Base-by-base conservation (phyloP, 73 alveolate genomes). In the Paramecium caudatum region DNA sequence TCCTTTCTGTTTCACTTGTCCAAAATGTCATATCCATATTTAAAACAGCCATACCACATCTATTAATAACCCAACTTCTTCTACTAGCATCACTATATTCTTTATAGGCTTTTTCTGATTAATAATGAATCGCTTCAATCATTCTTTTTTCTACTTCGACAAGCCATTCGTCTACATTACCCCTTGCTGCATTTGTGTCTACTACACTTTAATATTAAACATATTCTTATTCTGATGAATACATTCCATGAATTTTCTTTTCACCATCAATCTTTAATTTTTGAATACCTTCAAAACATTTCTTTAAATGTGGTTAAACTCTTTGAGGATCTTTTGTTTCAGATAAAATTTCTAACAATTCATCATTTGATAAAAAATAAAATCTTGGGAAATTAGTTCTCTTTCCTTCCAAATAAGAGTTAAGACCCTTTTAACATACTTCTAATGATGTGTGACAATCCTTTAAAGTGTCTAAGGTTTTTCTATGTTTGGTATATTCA, bases 81-180 rank as follows among this genome's bases (percentile, higher is more conserved):
- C 97, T 96, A 94, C 91, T 96, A 69, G 82, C 93, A 92, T 90
- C 92, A 82, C 92, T 61, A 91, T 98, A 98, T 91, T 98, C 99
- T 43, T 98, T 94, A 5, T 94, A 94, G 8, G 99, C 95, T 81
- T 92, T 91, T 47, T 92, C 97, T 90, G 96, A 90, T 65, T 92
- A 91, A 46, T 92, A 96, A 90, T 94, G 97, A 6, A 98, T 99
- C 3, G 98, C 82, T 86, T 97, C 94, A 30, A 97, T 91, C 99
- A 98, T 98, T 61, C 95, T 96, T 41, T 95, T 99, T 91, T 96
- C 99, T 46, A 97, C 99, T 93, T 97, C 96, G 46, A 96, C 95
- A 86, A 99, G 95, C 99, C 99, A 99, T 91, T 95, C 97, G 94
- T 99, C 99, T 10, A 99, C 99, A 62, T 98, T 95, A 49, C 99